phyloP scores from a whole-genome alignment of 148 eudicot species.

The Rhododendron simsii region DNA sequence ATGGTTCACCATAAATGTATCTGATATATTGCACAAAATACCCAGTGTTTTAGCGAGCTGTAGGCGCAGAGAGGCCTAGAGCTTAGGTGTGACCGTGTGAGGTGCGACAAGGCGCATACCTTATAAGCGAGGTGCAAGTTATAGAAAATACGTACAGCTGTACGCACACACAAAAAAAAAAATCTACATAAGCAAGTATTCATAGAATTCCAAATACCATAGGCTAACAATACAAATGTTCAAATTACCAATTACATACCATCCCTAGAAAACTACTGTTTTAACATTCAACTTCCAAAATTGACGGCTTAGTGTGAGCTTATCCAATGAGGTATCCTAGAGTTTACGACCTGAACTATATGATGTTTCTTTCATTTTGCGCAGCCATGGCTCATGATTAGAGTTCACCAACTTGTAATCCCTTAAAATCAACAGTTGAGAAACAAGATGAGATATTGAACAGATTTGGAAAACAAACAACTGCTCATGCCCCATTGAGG shows the following conservation, averaged over 20 bases:
- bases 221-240: not conserved
- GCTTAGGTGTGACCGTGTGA: not conserved
- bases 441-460: not conserved
- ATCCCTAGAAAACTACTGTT: not conserved
- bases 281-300: not conserved
- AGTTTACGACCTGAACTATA: not conserved
- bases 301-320: not conserved
- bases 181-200: not conserved
- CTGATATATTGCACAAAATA: not conserved
- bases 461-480: not conserved
- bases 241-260: not conserved
- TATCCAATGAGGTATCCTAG: not conserved
- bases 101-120: not conserved
- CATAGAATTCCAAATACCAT: not conserved
- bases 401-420: not conserved
- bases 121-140: not conserved
- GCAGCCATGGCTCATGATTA: not conserved
- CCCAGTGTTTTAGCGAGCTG: not conserved
- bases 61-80: not conserved
- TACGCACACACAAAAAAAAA: too few species aligned
- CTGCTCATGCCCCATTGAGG: not conserved
- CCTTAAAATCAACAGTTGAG: not conserved
- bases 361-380: not conserved
- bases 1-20: not conserved
- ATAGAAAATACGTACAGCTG: not conserved